Conservation (phyloP, 2,329 filamentous ascomycete genomes). For the Colletotrichum sp. region DNA sequence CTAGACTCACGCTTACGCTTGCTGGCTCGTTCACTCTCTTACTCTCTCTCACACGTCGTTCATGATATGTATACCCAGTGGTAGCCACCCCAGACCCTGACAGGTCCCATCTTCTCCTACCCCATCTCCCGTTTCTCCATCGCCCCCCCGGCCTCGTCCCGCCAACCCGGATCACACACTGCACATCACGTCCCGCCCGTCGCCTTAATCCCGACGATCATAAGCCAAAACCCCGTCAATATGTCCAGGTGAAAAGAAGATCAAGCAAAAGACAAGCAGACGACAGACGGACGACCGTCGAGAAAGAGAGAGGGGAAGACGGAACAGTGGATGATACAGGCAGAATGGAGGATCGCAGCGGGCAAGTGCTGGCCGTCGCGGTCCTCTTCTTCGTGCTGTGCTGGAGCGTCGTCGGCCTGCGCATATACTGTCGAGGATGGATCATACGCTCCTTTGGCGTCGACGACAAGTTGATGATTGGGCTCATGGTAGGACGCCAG, state of each 20-base stretch:
- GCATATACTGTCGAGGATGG: constrained; percentile 35
- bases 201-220: not conserved
- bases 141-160: not conserved
- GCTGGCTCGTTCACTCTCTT: not conserved
- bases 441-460: constrained; percentile 34
- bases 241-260: not conserved
- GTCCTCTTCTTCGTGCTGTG: constrained; percentile 38
- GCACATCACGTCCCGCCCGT: not conserved
- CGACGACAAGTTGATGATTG: constrained; percentile 38
- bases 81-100: constrained; percentile 6
- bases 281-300: not conserved
- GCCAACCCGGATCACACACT: not conserved
- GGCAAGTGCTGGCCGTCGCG: constrained; percentile 29
- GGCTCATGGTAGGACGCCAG: constrained; percentile 29
- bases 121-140: not conserved
- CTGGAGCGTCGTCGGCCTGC: constrained; percentile 32
- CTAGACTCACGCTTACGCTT: not conserved
- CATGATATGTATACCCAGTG: constrained; percentile 11
- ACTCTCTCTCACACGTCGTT: not conserved
- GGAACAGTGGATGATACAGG: not conserved
- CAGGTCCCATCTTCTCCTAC: not conserved
- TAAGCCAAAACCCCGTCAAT: not conserved
- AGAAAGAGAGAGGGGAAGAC: not conserved
- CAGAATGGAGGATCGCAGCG: constrained; percentile 24
- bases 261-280: not conserved